Base-by-base conservation (phyloP, 192 early-diverging fungal species). In the Thoreauomyces humboldtii region DNA sequence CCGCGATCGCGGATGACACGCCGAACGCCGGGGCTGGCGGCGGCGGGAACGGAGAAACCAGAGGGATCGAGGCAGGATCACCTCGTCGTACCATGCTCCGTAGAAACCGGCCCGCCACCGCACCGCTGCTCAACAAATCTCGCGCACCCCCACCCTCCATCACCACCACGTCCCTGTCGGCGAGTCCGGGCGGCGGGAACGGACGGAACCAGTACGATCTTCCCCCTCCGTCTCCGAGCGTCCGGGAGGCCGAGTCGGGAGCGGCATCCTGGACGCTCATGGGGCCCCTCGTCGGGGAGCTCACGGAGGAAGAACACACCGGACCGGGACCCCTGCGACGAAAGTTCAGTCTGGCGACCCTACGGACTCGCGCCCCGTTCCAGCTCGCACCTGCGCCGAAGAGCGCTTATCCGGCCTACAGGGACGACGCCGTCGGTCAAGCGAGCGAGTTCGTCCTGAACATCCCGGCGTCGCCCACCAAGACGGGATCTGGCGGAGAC, bases 201-300 rank as follows among this genome's bases (percentile, higher is more conserved):
- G 32, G 4, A 7, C 32, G 51, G 29, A 9, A 27, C 4, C 44
- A 7, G 21, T 21, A 42, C 21, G 54, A 58, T 17, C 32, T 73
- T 0, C 75, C 69, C 12, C 72, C 74, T 12, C 71, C 74, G 36
- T 71, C 61, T 4, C 77, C 80, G n/a, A 58, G 64, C 34, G 80
- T 81, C 6, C 70, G 67, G 21, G 63, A 77, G 32, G 51, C 73
- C 32, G 80, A 81, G 37, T 14, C 34, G 9, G 76, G 73, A n/a
- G 61, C 22, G 15, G 31, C 41, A 21, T 69, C 60, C 21, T 81
- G 80, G 80, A 81, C 77, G 33, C 33, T 81, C 31, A 45, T 36
- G 17, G 65, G 58, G 24, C 77, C 80, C 29, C 53, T 52, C 2
- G 77, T 77, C 19, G 46, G 43, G 22, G 59, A 65, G 36, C 52